Evolutionary conservation across 768 basidiomycete species (phyloP), one percentile per base, ranked within the genome.

Genomic region (Kwoniella bestiolae): DNA sequence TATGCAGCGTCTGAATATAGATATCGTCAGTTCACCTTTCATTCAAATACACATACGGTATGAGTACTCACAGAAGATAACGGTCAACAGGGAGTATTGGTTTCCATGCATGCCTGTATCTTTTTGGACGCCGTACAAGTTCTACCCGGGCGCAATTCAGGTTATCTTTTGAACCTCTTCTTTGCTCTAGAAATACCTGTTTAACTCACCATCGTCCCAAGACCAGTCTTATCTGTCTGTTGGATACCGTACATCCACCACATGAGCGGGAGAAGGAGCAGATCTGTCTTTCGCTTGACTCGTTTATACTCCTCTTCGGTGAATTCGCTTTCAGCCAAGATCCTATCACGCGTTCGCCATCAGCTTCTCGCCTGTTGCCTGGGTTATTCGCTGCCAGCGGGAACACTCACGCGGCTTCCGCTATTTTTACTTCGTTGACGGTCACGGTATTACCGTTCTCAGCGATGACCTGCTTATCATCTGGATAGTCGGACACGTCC

Each of bases 221-320:
- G 55, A 41, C 63, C 68, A 1, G 70, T 72, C 57, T 74, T 71
- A 46, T 74, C 68, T 3, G 68, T 60, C 52, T 74, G 73, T 45
- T 75, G 73, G n/a, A 75, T 72, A 34, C 73, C 73, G 26, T 75
- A 72, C 38, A 63, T 60, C 63, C 63, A 65, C 71, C 74, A 75
- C 71, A 75, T 72, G 26, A 70, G 49, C 12, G 69, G 69, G 16
- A 72, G 45, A 28, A 69, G 63, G 31, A 59, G 53, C 21, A 21
- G 38, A 25, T 68, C 68, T 25, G 63, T 35, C 63, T 75, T 75
- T 5, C 67, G 38, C 3, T 63, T 60, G 1, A 75, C 56, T n/a
- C 49, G 56, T 29, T 69, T 69, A 55, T 69, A 75, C 31, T 75
- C 65, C 18, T 49, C 69, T 8, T 66, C 62, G n/a, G 69, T 70